phyloP scores from a whole-genome alignment of 805 yeast species.

The Debaryomyces castellii region DNA sequence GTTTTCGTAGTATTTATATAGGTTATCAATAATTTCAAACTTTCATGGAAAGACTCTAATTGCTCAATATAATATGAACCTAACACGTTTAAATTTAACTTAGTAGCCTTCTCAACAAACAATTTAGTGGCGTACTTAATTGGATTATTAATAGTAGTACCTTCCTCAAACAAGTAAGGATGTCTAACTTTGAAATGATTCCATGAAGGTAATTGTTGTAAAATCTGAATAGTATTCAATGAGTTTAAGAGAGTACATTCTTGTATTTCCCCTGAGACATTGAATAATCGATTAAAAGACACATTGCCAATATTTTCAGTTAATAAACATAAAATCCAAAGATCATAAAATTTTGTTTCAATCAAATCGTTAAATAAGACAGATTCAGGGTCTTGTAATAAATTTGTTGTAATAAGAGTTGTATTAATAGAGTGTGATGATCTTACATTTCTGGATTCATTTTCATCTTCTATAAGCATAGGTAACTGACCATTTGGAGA shows the following conservation, averaged over 20 bases:
- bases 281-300: slow-evolving; percentile 12
- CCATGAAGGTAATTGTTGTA: slow-evolving; percentile 24
- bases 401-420: slow-evolving; percentile 1
- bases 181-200: slow-evolving; percentile 24
- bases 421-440: slow-evolving; percentile 7
- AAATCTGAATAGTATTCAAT: slow-evolving; percentile 14
- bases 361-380: slow-evolving; percentile 40
- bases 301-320: slow-evolving; percentile 13
- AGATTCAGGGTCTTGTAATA: slow-evolving; percentile 4
- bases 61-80: slow-evolving; percentile 4
- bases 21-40: slow-evolving; percentile 11
- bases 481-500: slow-evolving; percentile 54
- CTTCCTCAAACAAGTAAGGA: slow-evolving; percentile 19
- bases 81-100: not conserved
- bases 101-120: not conserved
- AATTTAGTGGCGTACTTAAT: not conserved
- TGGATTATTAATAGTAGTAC: not conserved
- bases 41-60: slow-evolving; percentile 10
- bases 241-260: not conserved
- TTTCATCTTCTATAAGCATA: slow-evolving; percentile 50
- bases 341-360: slow-evolving; percentile 50
- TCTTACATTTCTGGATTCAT: slow-evolving; percentile 29
- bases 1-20: slow-evolving; percentile 4
- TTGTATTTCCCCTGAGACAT: slow-evolving; percentile 8
- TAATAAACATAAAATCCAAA: slow-evolving; percentile 41